Base-by-base conservation (phyloP, 345 rosid species). In the Linum trigynum region DNA sequence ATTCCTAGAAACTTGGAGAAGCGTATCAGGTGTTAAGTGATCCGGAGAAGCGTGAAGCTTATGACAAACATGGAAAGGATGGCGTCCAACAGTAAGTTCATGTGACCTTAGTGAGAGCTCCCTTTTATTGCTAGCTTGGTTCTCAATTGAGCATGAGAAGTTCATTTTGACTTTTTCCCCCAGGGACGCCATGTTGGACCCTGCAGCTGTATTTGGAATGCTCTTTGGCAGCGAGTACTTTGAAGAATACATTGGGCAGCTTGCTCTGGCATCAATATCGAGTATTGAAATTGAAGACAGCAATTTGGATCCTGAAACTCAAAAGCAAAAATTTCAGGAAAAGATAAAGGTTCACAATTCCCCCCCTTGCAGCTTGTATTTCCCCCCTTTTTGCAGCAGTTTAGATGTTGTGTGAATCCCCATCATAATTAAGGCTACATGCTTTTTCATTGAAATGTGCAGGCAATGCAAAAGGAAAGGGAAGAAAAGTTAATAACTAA, bases 21-120 rank as follows among this genome's bases (percentile, higher is more conserved):
- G 97, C 99, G 23, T 94, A 90, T 74, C 97, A 90, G 80, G 80
- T 95, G 41, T 71, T 95, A 65, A 84, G 97, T 70, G 97, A 95
- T 80, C 92, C 96, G 0, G 88, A 81, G 67, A 91, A 89, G 74
- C 96, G 97, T 63, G 83, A 77, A 68, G 83, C 89, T 50, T 94
- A 91, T 75, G 88, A 94, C 80, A 89, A 80, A 69, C 63, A 74
- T 76, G 99, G 99, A 64, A 94, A 89, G 83, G 88, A 77, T 63
- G 97, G 92, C 61, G 63, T 95, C 40, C 72, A 69, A 14, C 82
- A 76, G 99, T 94, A 83, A 77, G 99, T 88, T 72, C 67, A 41
- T 51, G 2, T 41, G 39, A 39, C 50, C 3, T 62, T 23, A 12
- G 16, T 32, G 17, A 7, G 63, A 39, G 32, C 59, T 64, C 38